Conservation (phyloP, 2,329 filamentous ascomycete species). For the Sporothrix phasma region DNA sequence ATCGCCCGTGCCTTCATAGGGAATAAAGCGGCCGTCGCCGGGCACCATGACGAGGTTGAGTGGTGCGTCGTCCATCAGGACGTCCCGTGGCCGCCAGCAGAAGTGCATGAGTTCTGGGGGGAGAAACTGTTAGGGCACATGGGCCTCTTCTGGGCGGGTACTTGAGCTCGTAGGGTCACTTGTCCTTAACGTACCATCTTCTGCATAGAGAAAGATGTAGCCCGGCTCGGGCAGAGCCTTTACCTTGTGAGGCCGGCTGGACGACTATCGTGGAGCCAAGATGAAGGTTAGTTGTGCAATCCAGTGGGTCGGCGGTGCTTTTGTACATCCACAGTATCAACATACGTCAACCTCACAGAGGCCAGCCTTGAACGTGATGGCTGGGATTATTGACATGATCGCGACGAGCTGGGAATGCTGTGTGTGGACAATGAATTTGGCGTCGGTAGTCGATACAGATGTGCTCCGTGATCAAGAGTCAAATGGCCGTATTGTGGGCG, state of each 20-base stretch:
- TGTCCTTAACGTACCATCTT: slow-evolving; percentile 55
- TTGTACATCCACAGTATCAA: slow-evolving; percentile 17
- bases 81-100: slow-evolving; percentile 82
- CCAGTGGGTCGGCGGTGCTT: background rate
- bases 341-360: slow-evolving; percentile 75
- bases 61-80: slow-evolving; percentile 62
- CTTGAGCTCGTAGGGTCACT: background rate
- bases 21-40: slow-evolving; percentile 74
- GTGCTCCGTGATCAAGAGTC: background rate
- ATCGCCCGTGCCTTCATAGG: slow-evolving; percentile 56
- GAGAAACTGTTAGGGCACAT: background rate
- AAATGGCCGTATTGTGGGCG: background rate
- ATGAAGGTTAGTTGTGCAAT: background rate
- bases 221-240: slow-evolving; percentile 63
- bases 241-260: slow-evolving; percentile 51
- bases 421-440: background rate
- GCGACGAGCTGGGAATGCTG: background rate
- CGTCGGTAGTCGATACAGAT: too few species aligned
- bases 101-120: slow-evolving; percentile 75
- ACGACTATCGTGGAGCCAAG: background rate
- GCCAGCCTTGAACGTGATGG: slow-evolving; percentile 96
- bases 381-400: slow-evolving; percentile 68
- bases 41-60: slow-evolving; percentile 92
- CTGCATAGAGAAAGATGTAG: slow-evolving; percentile 84
- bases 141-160: background rate